Percentiles rank a stretch among this genome's conserved stretches.
Evolutionary conservation across 208 protist genomes (phyloP).

Genomic region (Trypanosoma congolense): DNA sequence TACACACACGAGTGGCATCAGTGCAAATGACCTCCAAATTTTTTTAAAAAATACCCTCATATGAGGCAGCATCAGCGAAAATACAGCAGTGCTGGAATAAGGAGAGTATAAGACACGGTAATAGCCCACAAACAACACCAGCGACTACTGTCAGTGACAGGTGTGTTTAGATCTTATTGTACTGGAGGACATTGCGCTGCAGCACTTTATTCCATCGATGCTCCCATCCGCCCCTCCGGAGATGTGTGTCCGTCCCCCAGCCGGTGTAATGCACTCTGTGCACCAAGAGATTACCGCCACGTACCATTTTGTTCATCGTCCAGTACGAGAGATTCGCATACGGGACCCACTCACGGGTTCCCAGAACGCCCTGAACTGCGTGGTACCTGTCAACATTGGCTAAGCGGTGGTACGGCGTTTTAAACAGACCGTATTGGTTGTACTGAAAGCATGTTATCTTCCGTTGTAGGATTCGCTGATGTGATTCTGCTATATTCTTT

Average conservation of each 20-base stretch:
- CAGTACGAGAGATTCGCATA: slow-evolving; percentile 86
- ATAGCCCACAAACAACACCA: slow-evolving; percentile 6
- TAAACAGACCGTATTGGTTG: slow-evolving; percentile 88
- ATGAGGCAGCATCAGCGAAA: no score
- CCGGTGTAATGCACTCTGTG: slow-evolving; percentile 86
- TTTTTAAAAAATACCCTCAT: no score
- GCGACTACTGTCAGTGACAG: no score
- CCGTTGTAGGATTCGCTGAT: slow-evolving; percentile 79
- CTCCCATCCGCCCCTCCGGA: slow-evolving; percentile 85
- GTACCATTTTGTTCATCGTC: slow-evolving; percentile 90
- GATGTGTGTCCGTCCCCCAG: slow-evolving; percentile 71
- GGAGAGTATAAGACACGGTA: no score
- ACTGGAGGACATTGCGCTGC: slow-evolving; percentile 85
- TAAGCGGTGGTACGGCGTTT: slow-evolving; percentile 74
- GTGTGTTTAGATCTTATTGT: slow-evolving; percentile 68
- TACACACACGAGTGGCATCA: no score
- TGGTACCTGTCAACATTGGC: slow-evolving; percentile 85
- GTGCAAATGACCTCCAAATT: no score
- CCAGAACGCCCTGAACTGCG: slow-evolving; percentile 66
- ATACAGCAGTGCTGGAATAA: no score
- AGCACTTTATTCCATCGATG: slow-evolving; percentile 90
- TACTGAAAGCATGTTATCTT: slow-evolving; percentile 87
- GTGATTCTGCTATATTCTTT: slow-evolving; percentile 57
- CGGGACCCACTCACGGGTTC: slow-evolving; percentile 87
- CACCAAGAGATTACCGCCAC: slow-evolving; percentile 78